Evolutionary conservation across 805 yeast genomes (phyloP).

Genomic region (Starmerella apis): DNA sequence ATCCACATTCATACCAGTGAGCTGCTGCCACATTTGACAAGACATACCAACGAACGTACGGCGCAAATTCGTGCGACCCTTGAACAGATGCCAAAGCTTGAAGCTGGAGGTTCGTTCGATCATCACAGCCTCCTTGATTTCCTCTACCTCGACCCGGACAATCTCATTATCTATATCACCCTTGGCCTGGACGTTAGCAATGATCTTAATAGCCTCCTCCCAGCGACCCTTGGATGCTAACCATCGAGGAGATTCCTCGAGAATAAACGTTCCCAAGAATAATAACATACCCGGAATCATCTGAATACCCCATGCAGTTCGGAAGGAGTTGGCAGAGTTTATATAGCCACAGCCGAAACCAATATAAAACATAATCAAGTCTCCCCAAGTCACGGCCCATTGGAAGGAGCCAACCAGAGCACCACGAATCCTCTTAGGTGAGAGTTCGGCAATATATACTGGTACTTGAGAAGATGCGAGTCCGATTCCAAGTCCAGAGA

Average conservation of each 20-base stretch:
- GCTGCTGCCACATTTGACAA: constrained; percentile 46
- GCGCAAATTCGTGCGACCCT: constrained; percentile 28
- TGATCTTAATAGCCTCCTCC: constrained; percentile 34
- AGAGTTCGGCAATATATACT: constrained; percentile 53
- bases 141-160: constrained; percentile 47
- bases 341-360: constrained; percentile 39
- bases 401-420: constrained; percentile 51
- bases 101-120: constrained; percentile 42
- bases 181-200: constrained; percentile 31
- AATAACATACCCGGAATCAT: constrained; percentile 43
- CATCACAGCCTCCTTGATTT: constrained; percentile 47
- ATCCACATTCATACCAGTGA: constrained; percentile 59
- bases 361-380: constrained; percentile 49
- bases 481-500: constrained; percentile 58
- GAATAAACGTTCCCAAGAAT: constrained; percentile 35
- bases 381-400: constrained; percentile 54
- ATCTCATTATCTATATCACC: constrained; percentile 33
- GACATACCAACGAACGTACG: constrained; percentile 30
- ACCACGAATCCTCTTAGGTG: constrained; percentile 54
- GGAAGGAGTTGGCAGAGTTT: constrained; percentile 42
- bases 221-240: constrained; percentile 42
- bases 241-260: constrained; percentile 39
- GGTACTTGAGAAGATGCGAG: constrained; percentile 56
- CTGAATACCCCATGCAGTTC: constrained; percentile 55
- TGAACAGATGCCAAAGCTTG: constrained; percentile 43